These are phyloP conservation scores for Fusarium sp. DNA, from an alignment of 2,329 filamentous ascomycete genomes.

Conservation along the genomic window DNA sequence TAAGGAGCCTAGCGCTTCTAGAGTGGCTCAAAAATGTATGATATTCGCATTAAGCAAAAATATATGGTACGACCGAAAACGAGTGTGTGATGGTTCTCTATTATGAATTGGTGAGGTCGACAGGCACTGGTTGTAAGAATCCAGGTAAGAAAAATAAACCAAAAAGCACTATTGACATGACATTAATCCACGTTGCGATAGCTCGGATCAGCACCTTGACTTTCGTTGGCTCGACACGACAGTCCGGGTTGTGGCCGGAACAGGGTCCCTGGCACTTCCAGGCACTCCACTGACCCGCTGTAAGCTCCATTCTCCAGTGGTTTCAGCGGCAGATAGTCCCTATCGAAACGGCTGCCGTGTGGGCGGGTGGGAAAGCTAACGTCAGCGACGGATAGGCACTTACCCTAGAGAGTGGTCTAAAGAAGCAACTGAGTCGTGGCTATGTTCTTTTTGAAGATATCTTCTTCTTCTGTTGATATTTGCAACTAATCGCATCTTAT, in stretches of 20 bases:
- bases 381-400: background rate
- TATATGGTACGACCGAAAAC: conserved; percentile 11
- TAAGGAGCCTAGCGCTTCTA: conserved; percentile 24
- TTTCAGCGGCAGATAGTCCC: conserved; percentile 12
- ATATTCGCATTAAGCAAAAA: conserved; percentile 10
- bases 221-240: conserved; percentile 27
- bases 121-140: conserved; percentile 4
- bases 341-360: conserved; percentile 3
- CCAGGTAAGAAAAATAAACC: conserved; percentile 26
- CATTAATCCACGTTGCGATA: conserved; percentile 42
- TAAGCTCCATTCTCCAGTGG: background rate
- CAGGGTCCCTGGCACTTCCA: conserved; percentile 1
- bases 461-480: background rate
- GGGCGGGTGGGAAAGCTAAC: background rate
- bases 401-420: conserved; percentile 6
- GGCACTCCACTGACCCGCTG: conserved; percentile 3
- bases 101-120: conserved; percentile 24
- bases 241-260: conserved; percentile 1
- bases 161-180: conserved; percentile 24
- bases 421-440: background rate
- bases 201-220: conserved; percentile 27
- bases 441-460: background rate
- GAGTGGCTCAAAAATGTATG: conserved; percentile 2
- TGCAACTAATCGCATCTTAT: too few relatives aligned
- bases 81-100: conserved; percentile 24